These are phyloP conservation scores for Schrenkiella parvula DNA, from an alignment of 345 rosid species.

Conservation along the genomic window DNA sequence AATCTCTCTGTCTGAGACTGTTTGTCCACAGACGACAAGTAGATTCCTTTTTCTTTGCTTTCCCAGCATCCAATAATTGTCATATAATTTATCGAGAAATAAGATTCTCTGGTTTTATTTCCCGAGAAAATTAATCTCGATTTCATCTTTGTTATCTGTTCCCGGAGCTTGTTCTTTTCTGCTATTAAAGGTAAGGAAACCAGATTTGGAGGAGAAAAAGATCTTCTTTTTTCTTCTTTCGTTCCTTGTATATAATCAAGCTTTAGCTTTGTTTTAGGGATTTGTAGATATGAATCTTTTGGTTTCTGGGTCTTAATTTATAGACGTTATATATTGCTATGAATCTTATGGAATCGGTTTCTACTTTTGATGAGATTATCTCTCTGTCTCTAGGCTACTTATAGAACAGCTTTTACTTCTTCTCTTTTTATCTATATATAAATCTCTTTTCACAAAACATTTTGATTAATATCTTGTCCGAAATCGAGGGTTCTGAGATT, in stretches of 20 bases:
- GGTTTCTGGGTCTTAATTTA: slow-evolving; percentile 14
- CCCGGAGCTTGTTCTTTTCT: slow-evolving; percentile 15
- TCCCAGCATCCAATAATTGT: slow-evolving; percentile 35
- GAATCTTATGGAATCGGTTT: slow-evolving; percentile 16
- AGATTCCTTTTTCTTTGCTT: slow-evolving; percentile 26
- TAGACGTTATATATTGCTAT: not conserved
- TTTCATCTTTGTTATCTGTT: slow-evolving; percentile 17
- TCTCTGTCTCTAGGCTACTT: slow-evolving; percentile 15
- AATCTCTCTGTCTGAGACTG: slow-evolving; percentile 33
- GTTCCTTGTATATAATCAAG: not conserved
- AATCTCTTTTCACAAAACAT: slow-evolving; percentile 24
- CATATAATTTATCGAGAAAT: slow-evolving; percentile 23
- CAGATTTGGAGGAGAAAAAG: not conserved
- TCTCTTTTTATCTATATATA: slow-evolving; percentile 1
- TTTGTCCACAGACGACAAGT: slow-evolving; percentile 33
- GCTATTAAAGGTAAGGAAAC: slow-evolving; percentile 17
- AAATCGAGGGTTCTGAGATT: slow-evolving; percentile 18
- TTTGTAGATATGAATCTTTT: slow-evolving; percentile 13
- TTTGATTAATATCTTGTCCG: slow-evolving; percentile 16
- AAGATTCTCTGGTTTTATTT: slow-evolving; percentile 27
- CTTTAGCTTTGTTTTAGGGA: not conserved
- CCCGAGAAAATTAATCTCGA: slow-evolving; percentile 16
- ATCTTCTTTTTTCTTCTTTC: not conserved
- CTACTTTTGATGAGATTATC: slow-evolving; percentile 14
- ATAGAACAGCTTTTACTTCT: slow-evolving; percentile 2